These are phyloP conservation scores for Barnettozyma pratensis DNA, from an alignment of 805 yeast genomes.

Conservation along the genomic window DNA sequence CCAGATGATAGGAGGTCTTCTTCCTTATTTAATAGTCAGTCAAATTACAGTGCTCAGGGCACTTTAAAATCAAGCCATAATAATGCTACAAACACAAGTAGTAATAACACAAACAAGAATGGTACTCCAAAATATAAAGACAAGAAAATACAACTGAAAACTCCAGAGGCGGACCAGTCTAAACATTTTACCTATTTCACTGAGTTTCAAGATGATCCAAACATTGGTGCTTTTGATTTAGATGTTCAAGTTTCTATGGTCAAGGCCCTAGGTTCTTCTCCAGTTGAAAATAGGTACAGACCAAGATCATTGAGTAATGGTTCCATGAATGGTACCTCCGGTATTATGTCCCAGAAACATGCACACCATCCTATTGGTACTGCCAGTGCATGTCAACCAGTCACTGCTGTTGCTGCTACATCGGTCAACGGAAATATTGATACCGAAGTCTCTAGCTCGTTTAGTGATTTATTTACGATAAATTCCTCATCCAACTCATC, in stretches of 20 bases:
- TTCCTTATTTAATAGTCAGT: slow-evolving; percentile 28
- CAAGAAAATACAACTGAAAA: slow-evolving; percentile 18
- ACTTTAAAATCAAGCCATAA: background rate
- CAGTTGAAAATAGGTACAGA: background rate
- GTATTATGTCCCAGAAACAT: background rate
- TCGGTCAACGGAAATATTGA: slow-evolving; percentile 8
- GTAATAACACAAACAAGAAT: background rate
- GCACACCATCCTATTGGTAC: background rate
- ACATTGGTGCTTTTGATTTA: slow-evolving; percentile 21
- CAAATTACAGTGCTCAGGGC: slow-evolving; percentile 6
- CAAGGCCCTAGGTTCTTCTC: slow-evolving; percentile 24
- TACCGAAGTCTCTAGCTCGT: slow-evolving; percentile 23
- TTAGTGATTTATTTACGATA: slow-evolving; percentile 24
- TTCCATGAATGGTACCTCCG: background rate
- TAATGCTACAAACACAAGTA: background rate
- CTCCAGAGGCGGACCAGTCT: slow-evolving; percentile 12
- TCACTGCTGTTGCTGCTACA: slow-evolving; percentile 1
- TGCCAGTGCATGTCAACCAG: slow-evolving; percentile 1
- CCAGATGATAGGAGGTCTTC: slow-evolving; percentile 45
- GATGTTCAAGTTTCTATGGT: slow-evolving; percentile 32
- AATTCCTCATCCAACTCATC: slow-evolving; percentile 20
- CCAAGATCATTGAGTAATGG: background rate
- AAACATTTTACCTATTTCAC: slow-evolving; percentile 15
- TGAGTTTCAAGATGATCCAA: slow-evolving; percentile 12
- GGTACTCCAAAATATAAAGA: slow-evolving; percentile 16